These are phyloP conservation scores for Syncephalastrum contaminatum DNA, from an alignment of 371 early-diverging fungal species.

Conservation along the genomic window DNA sequence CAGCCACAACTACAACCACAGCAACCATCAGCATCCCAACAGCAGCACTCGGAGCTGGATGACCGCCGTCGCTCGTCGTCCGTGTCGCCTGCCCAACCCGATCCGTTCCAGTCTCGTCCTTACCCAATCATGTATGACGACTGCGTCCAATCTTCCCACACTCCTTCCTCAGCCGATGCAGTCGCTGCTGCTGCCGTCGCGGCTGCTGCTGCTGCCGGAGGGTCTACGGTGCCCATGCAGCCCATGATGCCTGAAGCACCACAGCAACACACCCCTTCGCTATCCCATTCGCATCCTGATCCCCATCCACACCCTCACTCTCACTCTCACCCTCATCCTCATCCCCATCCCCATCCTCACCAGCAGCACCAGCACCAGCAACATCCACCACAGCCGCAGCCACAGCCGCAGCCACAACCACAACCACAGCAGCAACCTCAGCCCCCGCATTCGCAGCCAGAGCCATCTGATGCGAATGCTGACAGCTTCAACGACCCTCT, in stretches of 20 bases:
- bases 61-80: constrained; percentile 19
- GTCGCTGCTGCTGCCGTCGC: not conserved
- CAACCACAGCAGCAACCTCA: constrained; percentile 5
- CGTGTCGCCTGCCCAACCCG: constrained; percentile 9
- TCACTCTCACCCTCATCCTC: not conserved
- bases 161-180: too few relatives aligned
- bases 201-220: not conserved
- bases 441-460: too few relatives aligned
- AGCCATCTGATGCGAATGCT: too few relatives aligned
- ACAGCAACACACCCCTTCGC: constrained; percentile 1
- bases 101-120: too few relatives aligned
- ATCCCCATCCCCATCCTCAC: not conserved
- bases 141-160: too few relatives aligned
- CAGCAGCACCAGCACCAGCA: constrained; percentile 4
- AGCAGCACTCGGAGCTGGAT: not conserved
- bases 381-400: not conserved
- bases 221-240: not conserved
- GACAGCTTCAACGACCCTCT: too few relatives aligned
- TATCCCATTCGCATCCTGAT: not conserved
- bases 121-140: too few relatives aligned
- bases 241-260: too few relatives aligned
- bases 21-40: not conserved
- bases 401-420: constrained; percentile 2
- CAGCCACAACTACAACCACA: not conserved
- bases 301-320: not conserved